Evolutionary conservation across 257 asterid genomes (phyloP), one percentile per base, ranked within the genome.

Genomic region (Solanum pimpinellifolium): DNA sequence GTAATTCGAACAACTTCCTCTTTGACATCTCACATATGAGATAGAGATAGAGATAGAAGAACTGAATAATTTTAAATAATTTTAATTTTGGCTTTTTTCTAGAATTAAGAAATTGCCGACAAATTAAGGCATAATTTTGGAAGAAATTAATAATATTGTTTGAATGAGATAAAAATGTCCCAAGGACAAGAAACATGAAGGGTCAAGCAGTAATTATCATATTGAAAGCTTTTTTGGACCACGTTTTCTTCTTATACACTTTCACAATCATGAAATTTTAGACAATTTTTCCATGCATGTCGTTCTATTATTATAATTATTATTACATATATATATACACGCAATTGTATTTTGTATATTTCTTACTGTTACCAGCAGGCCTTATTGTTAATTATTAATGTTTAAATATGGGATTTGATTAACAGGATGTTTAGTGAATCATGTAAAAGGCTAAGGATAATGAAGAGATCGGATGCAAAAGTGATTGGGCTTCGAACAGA

Each of bases 391-490:
- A 59, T 18, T 56, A 31, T 52, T 52, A 52, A 52, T 27, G 7
- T 8, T 8, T 69, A 69, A 69, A 66, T 29, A 13, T 13, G 18
- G 66, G 3, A 69, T 70, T 70, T 70, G 31, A 62, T 87, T 80
- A 88, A 87, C 84, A 96, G 98, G 91, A 96, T 94, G 98, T 96
- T 96, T 87, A 83, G 73, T 23, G 98, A 93, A 87, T 91, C 96
- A 0, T 94, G 98, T 91, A 94, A 91, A 86, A 93, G 95, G 90
- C 81, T 96, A 87, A 91, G 98, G 95, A 92, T 95, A 6, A 95
- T 92, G 96, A 95, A 92, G 90, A 94, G 90, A 90, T 85, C 96
- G 6, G 98, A 95, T 81, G 94, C 95, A 29, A 91, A 89, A 27
- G 92, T 91, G 11, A 90, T 89, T 56, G 92, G 93, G 33, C 92